A percentile compares a stretch with the other conserved stretches of the same genome.
These are phyloP conservation scores for Venturia nashicola DNA, from an alignment of 2,329 filamentous ascomycete species.

Conservation along the genomic window DNA sequence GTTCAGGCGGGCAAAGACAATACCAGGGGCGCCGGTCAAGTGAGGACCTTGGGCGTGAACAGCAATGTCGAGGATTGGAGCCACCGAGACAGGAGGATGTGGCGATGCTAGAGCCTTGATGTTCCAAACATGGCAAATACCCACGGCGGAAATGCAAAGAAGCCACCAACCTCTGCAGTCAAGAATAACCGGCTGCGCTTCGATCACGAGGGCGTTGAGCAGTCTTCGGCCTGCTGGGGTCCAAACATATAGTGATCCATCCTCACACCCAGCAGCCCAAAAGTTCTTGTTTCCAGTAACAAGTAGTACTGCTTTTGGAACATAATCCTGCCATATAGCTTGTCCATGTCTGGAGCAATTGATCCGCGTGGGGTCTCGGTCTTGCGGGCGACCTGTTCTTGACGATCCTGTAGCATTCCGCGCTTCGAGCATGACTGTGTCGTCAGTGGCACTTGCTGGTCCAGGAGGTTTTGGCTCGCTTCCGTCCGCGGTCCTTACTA, in stretches of 20 bases:
- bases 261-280: constrained; percentile 88
- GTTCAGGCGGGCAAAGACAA: constrained; percentile 87
- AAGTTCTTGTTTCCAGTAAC: constrained; percentile 83
- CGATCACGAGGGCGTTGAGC: constrained; percentile 72
- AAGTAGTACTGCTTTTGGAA: constrained; percentile 76
- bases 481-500: constrained; percentile 67
- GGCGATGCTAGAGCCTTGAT: constrained; percentile 69
- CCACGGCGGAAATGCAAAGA: constrained; percentile 76
- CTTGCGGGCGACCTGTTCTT: constrained; percentile 45
- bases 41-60: constrained; percentile 67
- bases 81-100: constrained; percentile 81
- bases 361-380: constrained; percentile 73
- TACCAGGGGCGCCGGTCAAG: constrained; percentile 65
- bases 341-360: constrained; percentile 70
- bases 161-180: constrained; percentile 86
- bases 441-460: constrained; percentile 38
- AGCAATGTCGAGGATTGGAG: constrained; percentile 78
- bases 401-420: constrained; percentile 60
- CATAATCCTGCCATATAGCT: constrained; percentile 83
- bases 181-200: constrained; percentile 87
- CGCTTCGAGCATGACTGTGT: constrained; percentile 70
- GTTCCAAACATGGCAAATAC: constrained; percentile 90
- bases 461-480: constrained; percentile 31
- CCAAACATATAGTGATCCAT: constrained; percentile 83
- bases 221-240: constrained; percentile 80